Evolutionary conservation across 108 stramenopile genomes (phyloP).

Genomic region (Cyclostephanos tholiformis): DNA sequence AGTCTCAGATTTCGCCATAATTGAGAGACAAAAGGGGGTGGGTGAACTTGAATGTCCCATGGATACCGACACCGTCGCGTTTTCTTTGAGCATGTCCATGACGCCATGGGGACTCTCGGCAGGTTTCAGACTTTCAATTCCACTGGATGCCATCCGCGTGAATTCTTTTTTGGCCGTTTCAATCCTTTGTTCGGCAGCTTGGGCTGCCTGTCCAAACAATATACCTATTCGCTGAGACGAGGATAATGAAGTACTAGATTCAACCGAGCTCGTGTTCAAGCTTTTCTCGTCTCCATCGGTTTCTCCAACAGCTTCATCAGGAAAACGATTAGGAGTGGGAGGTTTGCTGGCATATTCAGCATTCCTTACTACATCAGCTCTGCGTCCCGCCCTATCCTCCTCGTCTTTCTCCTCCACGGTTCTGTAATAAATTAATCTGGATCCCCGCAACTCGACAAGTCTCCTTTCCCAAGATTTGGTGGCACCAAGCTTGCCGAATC

Average conservation of each 20-base stretch:
- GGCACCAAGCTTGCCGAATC: constrained; percentile 34
- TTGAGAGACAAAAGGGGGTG: constrained; percentile 35
- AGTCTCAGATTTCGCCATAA: constrained; percentile 59
- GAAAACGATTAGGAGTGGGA: constrained; percentile 3
- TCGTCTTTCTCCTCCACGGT: constrained; percentile 34
- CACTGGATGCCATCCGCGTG: constrained; percentile 29
- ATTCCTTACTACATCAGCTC: neutral
- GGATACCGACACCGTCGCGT: constrained; percentile 63
- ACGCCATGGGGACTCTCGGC: constrained; percentile 60
- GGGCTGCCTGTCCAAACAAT: constrained; percentile 35
- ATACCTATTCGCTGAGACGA: constrained; percentile 16
- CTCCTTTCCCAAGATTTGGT: constrained; percentile 46
- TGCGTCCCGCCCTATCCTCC: constrained; percentile 9
- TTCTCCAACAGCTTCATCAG: neutral
- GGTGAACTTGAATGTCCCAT: constrained; percentile 51
- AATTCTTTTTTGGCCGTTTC: constrained; percentile 36
- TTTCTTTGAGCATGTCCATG: constrained; percentile 78
- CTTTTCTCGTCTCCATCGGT: neutral
- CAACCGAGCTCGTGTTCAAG: neutral
- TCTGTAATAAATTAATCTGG: constrained; percentile 41
- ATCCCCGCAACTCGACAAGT: constrained; percentile 38
- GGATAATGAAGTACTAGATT: neutral
- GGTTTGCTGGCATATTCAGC: neutral
- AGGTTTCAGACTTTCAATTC: constrained; percentile 29
- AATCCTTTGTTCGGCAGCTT: constrained; percentile 37